phyloP scores from a whole-genome alignment of 2,329 filamentous ascomycete species.

The Monosporascus sp. region DNA sequence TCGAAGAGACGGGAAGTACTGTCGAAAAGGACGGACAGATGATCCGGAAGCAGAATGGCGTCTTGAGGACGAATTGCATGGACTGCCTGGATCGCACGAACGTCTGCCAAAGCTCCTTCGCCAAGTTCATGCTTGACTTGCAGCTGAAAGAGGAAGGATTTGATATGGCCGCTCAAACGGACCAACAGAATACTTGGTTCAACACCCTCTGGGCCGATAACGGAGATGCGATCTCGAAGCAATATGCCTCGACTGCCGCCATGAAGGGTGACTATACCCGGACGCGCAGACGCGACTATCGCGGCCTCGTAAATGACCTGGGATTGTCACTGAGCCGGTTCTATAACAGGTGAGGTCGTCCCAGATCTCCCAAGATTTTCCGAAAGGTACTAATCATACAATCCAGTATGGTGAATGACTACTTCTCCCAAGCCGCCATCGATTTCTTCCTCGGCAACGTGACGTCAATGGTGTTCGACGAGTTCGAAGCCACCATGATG shows the following conservation, averaged over 20 bases:
- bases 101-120: slow-evolving; percentile 90
- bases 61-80: slow-evolving; percentile 97
- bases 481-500: slow-evolving; percentile 93
- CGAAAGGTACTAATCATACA: slow-evolving; percentile 2
- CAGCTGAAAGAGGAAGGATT: slow-evolving; percentile 75
- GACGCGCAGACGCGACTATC: slow-evolving; percentile 83
- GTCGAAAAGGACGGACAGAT: slow-evolving; percentile 45
- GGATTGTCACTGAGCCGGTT: slow-evolving; percentile 79
- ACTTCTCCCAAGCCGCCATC: slow-evolving; percentile 91
- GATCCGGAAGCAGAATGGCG: slow-evolving; percentile 57
- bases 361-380: no score
- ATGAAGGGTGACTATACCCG: slow-evolving; percentile 96
- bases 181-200: slow-evolving; percentile 86
- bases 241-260: slow-evolving; percentile 92
- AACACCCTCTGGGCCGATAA: slow-evolving; percentile 98
- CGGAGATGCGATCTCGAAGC: slow-evolving; percentile 89
- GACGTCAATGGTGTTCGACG: slow-evolving; percentile 78
- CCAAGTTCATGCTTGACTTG: slow-evolving; percentile 71
- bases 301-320: slow-evolving; percentile 86
- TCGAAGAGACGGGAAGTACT: slow-evolving; percentile 70
- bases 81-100: slow-evolving; percentile 96
- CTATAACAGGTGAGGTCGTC: slow-evolving; percentile 55
- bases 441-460: slow-evolving; percentile 92
- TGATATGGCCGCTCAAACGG: slow-evolving; percentile 67
- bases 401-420: slow-evolving; percentile 92